Percentiles rank a stretch among this genome's conserved stretches.
Evolutionary conservation across 1,284 basidiomycete genomes (phyloP).

Genomic region (Cutaneotrichosporon sp.): DNA sequence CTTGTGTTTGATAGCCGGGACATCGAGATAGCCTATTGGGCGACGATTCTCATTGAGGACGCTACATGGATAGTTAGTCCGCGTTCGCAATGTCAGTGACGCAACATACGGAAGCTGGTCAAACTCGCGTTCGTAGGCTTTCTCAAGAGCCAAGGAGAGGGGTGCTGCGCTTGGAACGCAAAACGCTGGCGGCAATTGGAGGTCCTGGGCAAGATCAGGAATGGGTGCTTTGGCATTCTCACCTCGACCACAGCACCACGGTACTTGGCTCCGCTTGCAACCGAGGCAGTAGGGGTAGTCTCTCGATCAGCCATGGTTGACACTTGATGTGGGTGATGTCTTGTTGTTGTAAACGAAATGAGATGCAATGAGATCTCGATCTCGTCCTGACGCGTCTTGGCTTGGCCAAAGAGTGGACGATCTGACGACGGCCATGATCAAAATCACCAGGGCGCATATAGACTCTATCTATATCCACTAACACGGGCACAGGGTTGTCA

Average conservation of each 20-base stretch:
- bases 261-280: slow-evolving; percentile 55
- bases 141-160: slow-evolving; percentile 68
- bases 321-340: background rate
- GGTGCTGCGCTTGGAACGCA: slow-evolving; percentile 66
- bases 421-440: background rate
- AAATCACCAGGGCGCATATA: background rate
- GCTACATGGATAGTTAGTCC: slow-evolving; percentile 50
- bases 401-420: background rate
- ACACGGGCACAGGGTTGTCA: too few species aligned
- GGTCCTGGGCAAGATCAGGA: slow-evolving; percentile 55
- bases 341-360: background rate
- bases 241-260: slow-evolving; percentile 68
- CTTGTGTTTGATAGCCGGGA: slow-evolving; percentile 63
- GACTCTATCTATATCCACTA: too few species aligned
- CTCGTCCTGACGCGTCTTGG: background rate
- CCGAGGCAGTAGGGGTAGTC: slow-evolving; percentile 35
- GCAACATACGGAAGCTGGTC: slow-evolving; percentile 73
- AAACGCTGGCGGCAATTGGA: slow-evolving; percentile 83
- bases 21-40: slow-evolving; percentile 76
- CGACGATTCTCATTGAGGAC: slow-evolving; percentile 66
- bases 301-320: slow-evolving; percentile 32
- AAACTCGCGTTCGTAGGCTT: slow-evolving; percentile 84
- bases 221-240: background rate
- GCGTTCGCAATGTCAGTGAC: background rate
- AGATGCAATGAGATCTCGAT: background rate